These are phyloP conservation scores for Penicillium sp. DNA, from an alignment of 2,329 filamentous ascomycete genomes.

Conservation along the genomic window DNA sequence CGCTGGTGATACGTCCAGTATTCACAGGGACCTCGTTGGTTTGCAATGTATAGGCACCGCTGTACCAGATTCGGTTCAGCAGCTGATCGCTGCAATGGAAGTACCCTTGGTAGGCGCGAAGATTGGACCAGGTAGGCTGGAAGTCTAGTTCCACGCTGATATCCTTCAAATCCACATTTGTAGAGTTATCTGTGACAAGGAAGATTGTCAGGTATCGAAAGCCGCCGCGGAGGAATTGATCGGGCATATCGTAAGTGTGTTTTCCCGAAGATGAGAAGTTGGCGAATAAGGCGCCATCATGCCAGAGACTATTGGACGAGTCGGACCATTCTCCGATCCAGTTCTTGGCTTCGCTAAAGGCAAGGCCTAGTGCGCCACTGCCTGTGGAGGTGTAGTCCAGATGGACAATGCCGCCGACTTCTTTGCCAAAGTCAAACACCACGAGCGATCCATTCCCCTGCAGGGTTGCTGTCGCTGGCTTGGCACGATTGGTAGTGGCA, in stretches of 20 bases:
- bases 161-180: conserved; percentile 39
- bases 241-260: conserved; percentile 43
- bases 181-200: conserved; percentile 34
- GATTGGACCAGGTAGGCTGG: conserved; percentile 55
- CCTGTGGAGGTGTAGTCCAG: conserved; percentile 52
- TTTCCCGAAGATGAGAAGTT: conserved; percentile 38
- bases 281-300: conserved; percentile 46
- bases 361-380: conserved; percentile 46
- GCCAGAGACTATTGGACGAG: conserved; percentile 51
- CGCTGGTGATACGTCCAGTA: conserved; percentile 40
- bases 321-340: conserved; percentile 53
- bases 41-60: conserved; percentile 57
- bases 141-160: conserved; percentile 50
- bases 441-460: conserved; percentile 54
- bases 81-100: conserved; percentile 55
- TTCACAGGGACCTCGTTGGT: conserved; percentile 44
- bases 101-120: conserved; percentile 56
- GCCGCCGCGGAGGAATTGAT: conserved; percentile 45
- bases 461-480: conserved; percentile 37
- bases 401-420: conserved; percentile 59
- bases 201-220: conserved; percentile 50
- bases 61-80: conserved; percentile 61
- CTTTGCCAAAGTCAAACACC: conserved; percentile 61
- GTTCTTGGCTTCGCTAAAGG: conserved; percentile 53
- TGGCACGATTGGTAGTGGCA: conserved; percentile 25